Evolutionary conservation across 2,329 filamentous ascomycete genomes (phyloP).

Genomic region (Ambrosiella beaveri): DNA sequence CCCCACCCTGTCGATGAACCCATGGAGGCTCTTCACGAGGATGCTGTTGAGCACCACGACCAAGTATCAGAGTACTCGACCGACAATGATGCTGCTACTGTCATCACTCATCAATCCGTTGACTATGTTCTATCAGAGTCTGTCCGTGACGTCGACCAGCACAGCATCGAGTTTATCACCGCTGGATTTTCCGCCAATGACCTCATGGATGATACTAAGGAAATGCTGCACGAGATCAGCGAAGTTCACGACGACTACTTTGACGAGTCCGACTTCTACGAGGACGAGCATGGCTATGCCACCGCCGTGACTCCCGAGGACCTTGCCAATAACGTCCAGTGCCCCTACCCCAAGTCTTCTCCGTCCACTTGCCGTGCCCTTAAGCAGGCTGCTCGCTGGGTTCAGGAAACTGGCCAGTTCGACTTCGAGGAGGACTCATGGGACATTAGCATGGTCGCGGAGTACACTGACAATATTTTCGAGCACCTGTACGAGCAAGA

Average conservation of each 20-base stretch:
- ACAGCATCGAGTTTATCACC: constrained; percentile 2
- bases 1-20: constrained; percentile 20
- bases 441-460: constrained; percentile 95
- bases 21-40: constrained; percentile 27
- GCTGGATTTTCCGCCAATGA: not conserved
- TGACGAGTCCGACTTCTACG: constrained; percentile 68
- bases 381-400: constrained; percentile 43
- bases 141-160: not conserved
- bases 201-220: constrained; percentile 1
- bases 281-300: constrained; percentile 44
- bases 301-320: not conserved
- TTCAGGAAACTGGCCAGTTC: constrained; percentile 48
- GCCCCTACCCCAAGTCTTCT: constrained; percentile 54
- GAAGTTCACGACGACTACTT: constrained; percentile 31
- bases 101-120: not conserved
- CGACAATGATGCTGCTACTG: not conserved
- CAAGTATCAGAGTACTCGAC: constrained; percentile 14
- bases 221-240: not conserved
- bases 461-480: constrained; percentile 94
- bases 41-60: constrained; percentile 27
- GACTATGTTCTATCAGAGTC: not conserved
- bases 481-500: constrained; percentile 19
- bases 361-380: constrained; percentile 56
- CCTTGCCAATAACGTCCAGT: constrained; percentile 28
- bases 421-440: constrained; percentile 79